Percentiles rank a stretch among this genome's conserved stretches.
These are phyloP conservation scores for Durio zibethinus DNA, from an alignment of 345 rosid genomes.

Conservation along the genomic window DNA sequence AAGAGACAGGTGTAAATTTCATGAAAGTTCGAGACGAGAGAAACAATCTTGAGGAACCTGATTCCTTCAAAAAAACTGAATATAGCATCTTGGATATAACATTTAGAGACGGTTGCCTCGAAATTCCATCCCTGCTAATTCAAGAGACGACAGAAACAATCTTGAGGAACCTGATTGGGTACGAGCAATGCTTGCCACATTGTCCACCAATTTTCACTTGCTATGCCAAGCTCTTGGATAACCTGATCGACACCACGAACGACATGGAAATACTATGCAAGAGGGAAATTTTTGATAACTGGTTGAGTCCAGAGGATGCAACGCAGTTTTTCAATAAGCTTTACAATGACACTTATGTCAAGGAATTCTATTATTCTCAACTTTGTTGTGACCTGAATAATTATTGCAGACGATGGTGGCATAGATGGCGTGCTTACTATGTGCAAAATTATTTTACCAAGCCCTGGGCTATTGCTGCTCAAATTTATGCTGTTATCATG, in stretches of 20 bases:
- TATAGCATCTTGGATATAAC: conserved; percentile 22
- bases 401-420: conserved; percentile 11
- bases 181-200: conserved; percentile 17
- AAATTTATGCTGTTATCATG: conserved; percentile 11
- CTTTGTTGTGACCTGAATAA: conserved; percentile 1
- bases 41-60: too few species aligned
- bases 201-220: conserved; percentile 18
- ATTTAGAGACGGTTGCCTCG: conserved; percentile 2
- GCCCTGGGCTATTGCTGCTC: conserved; percentile 26
- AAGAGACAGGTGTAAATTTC: conserved; percentile 20
- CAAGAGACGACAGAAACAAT: conserved; percentile 16
- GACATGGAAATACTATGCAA: conserved; percentile 21
- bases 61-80: too few species aligned
- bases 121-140: conserved; percentile 14
- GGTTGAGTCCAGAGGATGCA: conserved; percentile 22
- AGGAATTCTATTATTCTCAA: conserved; percentile 8
- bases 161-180: conserved; percentile 14
- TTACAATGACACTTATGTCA: conserved; percentile 19
- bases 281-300: conserved; percentile 1
- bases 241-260: conserved; percentile 20
- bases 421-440: conserved; percentile 10
- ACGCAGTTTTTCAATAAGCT: conserved; percentile 20
- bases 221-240: conserved; percentile 24
- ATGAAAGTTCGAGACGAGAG: too few species aligned
- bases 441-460: conserved; percentile 20